These are phyloP conservation scores for Deuterostichococcus epilithicus DNA, from an alignment of 139 green algal genomes.

Conservation along the genomic window DNA sequence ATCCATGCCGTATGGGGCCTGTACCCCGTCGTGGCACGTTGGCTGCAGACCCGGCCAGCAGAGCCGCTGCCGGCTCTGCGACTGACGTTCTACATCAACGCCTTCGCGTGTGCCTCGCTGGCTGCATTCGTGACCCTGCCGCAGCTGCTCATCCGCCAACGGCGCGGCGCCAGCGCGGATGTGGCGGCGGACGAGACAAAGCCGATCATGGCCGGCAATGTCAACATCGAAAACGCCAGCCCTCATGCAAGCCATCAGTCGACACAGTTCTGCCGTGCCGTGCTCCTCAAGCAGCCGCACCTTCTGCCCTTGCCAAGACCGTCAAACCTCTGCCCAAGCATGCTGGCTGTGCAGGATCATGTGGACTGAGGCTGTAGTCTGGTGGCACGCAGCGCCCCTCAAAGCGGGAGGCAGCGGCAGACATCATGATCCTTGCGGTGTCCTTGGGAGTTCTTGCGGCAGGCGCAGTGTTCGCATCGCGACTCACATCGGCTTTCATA, in stretches of 20 bases:
- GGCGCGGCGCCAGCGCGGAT: too few relatives aligned
- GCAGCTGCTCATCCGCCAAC: not conserved
- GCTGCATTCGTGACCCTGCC: not conserved
- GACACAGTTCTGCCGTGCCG: too few relatives aligned
- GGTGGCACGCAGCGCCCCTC: not conserved
- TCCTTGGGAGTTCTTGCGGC: not conserved
- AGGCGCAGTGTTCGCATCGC: not conserved
- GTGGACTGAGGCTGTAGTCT: too few relatives aligned
- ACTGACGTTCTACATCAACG: not conserved
- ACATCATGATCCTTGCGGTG: not conserved
- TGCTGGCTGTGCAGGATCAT: too few relatives aligned
- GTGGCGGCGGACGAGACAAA: not conserved
- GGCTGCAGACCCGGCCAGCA: not conserved
- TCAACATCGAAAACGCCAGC: too few relatives aligned
- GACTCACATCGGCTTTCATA: not conserved
- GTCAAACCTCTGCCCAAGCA: too few relatives aligned
- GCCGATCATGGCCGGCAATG: not conserved
- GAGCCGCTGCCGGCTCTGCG: not conserved
- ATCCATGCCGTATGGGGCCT: not conserved
- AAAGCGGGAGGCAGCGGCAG: not conserved
- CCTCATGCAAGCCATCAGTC: too few relatives aligned
- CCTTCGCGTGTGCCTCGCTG: not conserved
- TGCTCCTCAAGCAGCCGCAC: too few relatives aligned
- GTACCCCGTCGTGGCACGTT: not conserved
- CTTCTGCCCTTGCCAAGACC: too few relatives aligned